A percentile compares a stretch with the other conserved stretches of the same genome.
Evolutionary conservation across 306 rosid species (phyloP).

Genomic region (Carpinus viminea): DNA sequence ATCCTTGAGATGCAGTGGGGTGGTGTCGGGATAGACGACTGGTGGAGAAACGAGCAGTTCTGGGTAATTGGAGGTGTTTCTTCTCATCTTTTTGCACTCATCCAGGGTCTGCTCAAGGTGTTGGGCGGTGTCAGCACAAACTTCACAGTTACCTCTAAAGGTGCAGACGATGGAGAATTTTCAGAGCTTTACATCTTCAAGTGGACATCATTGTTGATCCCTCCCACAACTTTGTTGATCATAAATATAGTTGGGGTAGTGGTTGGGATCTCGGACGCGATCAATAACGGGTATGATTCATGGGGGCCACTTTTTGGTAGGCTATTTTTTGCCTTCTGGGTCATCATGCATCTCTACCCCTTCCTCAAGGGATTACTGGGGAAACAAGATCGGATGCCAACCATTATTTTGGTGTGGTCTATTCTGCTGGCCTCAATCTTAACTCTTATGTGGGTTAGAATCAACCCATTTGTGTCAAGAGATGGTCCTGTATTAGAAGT

Average conservation of each 20-base stretch:
- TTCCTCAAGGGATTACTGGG: slow-evolving; percentile 92
- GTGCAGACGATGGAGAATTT: slow-evolving; percentile 90
- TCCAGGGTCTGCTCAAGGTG: slow-evolving; percentile 92
- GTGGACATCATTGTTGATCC: slow-evolving; percentile 87
- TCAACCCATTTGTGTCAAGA: slow-evolving; percentile 79
- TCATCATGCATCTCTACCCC: slow-evolving; percentile 89
- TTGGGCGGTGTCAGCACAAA: slow-evolving; percentile 91
- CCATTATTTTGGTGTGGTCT: slow-evolving; percentile 92
- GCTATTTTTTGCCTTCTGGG: slow-evolving; percentile 93
- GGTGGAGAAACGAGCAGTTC: slow-evolving; percentile 99
- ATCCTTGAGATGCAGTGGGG: slow-evolving; percentile 99
- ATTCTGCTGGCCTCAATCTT: slow-evolving; percentile 84
- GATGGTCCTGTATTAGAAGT: slow-evolving; percentile 83
- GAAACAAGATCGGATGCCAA: slow-evolving; percentile 83
- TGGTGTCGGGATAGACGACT: slow-evolving; percentile 82
- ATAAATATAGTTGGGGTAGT: slow-evolving; percentile 80
- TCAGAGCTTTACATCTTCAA: slow-evolving; percentile 93
- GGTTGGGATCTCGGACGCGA: slow-evolving; percentile 88
- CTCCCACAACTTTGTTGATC: slow-evolving; percentile 78
- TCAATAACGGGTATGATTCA: slow-evolving; percentile 91
- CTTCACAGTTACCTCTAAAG: slow-evolving; percentile 95
- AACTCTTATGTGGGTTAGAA: slow-evolving; percentile 88
- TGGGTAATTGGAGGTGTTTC: slow-evolving; percentile 98
- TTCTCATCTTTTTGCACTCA: slow-evolving; percentile 86
- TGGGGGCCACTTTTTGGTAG: slow-evolving; percentile 98